A percentile compares a stretch with the other conserved stretches of the same genome.
Evolutionary conservation across 2,329 filamentous ascomycete species (phyloP).

Genomic region (Trichoderma sp.): DNA sequence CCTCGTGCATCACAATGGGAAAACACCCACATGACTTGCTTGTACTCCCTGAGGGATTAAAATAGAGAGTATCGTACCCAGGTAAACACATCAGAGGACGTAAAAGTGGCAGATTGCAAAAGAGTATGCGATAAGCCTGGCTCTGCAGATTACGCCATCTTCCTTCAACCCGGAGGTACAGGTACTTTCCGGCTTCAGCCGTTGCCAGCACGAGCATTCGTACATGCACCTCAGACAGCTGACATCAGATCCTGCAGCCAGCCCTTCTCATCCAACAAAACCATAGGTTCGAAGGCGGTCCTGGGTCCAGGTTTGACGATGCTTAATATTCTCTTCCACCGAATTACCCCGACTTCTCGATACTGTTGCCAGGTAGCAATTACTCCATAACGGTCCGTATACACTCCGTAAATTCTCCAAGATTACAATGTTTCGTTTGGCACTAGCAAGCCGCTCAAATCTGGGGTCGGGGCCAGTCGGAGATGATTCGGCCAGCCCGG

Average conservation of each 20-base stretch:
- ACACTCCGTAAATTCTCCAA: background rate
- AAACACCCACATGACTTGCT: background rate
- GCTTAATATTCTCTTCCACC: background rate
- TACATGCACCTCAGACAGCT: conserved; percentile 11
- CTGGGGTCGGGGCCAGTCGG: conserved; percentile 6
- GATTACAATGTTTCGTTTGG: background rate
- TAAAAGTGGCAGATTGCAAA: background rate
- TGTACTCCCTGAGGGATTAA: background rate
- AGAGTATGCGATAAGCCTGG: background rate
- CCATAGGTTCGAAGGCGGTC: background rate
- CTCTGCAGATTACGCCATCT: background rate
- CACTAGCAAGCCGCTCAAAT: background rate
- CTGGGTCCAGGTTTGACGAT: background rate
- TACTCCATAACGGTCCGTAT: background rate
- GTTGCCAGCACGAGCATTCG: background rate
- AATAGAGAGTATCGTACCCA: too few relatives aligned
- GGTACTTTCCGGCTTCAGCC: background rate
- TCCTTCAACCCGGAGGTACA: background rate
- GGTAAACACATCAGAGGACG: background rate
- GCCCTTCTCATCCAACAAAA: background rate
- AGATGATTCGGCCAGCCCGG: conserved; percentile 3
- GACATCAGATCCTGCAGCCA: conserved; percentile 13
- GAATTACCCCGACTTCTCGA: background rate
- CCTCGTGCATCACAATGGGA: background rate
- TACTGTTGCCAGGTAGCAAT: background rate